Evolutionary conservation across 495 filamentous ascomycete genomes (phyloP), one percentile per base, ranked within the genome.

Genomic region (Podospora conica): DNA sequence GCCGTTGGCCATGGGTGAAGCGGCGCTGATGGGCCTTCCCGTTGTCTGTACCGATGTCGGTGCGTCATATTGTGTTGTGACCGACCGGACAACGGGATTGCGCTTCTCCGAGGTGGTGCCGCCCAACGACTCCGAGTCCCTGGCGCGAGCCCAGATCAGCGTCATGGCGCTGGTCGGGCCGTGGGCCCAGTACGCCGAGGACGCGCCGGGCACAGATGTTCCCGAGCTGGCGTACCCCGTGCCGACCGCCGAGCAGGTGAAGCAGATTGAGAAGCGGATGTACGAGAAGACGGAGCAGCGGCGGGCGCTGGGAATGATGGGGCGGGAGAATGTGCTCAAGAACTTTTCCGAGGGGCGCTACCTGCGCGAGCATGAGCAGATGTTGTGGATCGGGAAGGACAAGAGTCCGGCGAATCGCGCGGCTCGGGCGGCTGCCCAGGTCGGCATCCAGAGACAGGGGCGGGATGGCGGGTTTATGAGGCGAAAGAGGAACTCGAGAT

Each of bases 21-120:
- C 86, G 10, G 86, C 86, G 27, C 72, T 86, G 21, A 87, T 85
- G 1, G 86, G 85, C 22, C 84, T 83, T 0, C 86, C 86, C 2
- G 83, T 88, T 4, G 86, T 88, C 55, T 85, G 83, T 62, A 88
- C 86, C 2, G 86, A 87, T 54, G 86, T 88, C n/a, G 86, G 86
- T n/a, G 86, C 86, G 9, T 87, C 86, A 12, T 78, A 85, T 3
- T 79, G 84, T 11, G 84, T 88, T 2, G 77, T 88, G 21, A 88
- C 84, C 10, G 85, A 87, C 67, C 82, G 81, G 12, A 81, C 82
- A 56, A 81, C 84, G 65, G 82, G 82, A 70, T 80, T 81, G 11
- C 79, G 83, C 22, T 88, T 83, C 76, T 84, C 83, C 60, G 86
- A 81, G 33, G 81, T 87, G 3, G 85, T 88, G 11, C 81, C 86